Evolutionary conservation across 495 filamentous ascomycete genomes (phyloP).

Genomic region (Rostrohypoxylon terebratum): DNA sequence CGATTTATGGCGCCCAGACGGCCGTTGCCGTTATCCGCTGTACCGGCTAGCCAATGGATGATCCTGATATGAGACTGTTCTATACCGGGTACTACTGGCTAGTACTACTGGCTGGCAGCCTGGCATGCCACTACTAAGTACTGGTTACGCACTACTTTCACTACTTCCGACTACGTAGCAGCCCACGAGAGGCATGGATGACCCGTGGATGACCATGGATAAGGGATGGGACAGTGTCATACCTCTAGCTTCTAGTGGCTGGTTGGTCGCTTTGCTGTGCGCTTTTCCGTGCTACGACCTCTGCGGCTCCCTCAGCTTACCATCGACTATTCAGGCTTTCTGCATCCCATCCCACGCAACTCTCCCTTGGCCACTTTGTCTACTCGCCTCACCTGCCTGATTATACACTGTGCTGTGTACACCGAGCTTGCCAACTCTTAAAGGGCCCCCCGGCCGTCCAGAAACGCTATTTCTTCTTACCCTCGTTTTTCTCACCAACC

Average conservation of each 20-base stretch:
- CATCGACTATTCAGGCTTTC: conserved; percentile 46
- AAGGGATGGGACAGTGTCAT: conserved; percentile 35
- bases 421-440: conserved; percentile 37
- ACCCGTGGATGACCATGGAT: conserved; percentile 26
- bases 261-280: conserved; percentile 28
- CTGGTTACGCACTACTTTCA: not conserved
- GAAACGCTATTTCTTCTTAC: conserved; percentile 15
- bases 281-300: conserved; percentile 21
- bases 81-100: not conserved
- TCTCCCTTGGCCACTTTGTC: conserved; percentile 46
- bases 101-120: too few species aligned
- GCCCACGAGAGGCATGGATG: conserved; percentile 31
- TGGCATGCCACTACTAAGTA: not conserved
- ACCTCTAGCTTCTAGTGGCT: conserved; percentile 24
- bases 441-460: conserved; percentile 31
- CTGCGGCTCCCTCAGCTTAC: conserved; percentile 49
- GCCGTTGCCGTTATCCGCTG: conserved; percentile 42
- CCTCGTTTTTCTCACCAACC: conserved; percentile 34
- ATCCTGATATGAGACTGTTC: conserved; percentile 30
- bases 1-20: conserved; percentile 40
- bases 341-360: conserved; percentile 45
- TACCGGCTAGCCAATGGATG: conserved; percentile 36
- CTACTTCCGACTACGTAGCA: conserved; percentile 41
- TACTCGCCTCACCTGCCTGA: conserved; percentile 36
- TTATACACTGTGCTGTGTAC: conserved; percentile 45